Conservation (phyloP, 306 rosid species). For the Coriaria nepalensis region DNA sequence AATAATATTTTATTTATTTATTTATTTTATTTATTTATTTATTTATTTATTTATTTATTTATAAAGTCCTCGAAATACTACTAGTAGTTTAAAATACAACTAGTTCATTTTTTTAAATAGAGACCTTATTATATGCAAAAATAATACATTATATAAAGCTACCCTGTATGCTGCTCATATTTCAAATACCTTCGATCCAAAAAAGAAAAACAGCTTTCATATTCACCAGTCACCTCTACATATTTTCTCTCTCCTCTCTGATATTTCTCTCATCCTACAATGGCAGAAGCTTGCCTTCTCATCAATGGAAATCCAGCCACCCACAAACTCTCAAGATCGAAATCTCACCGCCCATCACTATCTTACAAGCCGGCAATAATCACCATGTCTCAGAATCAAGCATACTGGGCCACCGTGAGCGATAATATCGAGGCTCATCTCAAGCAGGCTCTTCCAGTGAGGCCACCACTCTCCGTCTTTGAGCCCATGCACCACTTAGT, state of each 20-base stretch:
- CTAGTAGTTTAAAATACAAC: too few relatives aligned
- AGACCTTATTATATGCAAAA: too few relatives aligned
- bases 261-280: conserved; percentile 2
- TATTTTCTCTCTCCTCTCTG: not conserved
- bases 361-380: conserved; percentile 8
- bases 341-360: conserved; percentile 5
- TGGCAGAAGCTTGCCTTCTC: conserved; percentile 20
- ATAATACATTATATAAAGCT: too few relatives aligned
- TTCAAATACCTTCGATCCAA: too few relatives aligned
- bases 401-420: conserved; percentile 32
- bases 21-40: too few relatives aligned
- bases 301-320: conserved; percentile 5
- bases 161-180: too few relatives aligned
- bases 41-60: too few relatives aligned
- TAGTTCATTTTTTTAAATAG: too few relatives aligned
- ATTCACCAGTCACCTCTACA: too few relatives aligned
- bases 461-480: conserved; percentile 39
- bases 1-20: too few relatives aligned
- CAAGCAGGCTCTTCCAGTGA: conserved; percentile 26
- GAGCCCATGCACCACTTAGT: conserved; percentile 48
- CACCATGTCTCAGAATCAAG: conserved; percentile 8
- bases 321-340: conserved; percentile 9
- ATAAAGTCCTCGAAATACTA: too few relatives aligned
- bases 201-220: too few relatives aligned
- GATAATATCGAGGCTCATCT: conserved; percentile 48